A percentile compares a stretch with the other conserved stretches of the same genome.
Evolutionary conservation across 2,329 filamentous ascomycete species (phyloP).

Genomic region (Microdochium trichocladiopsis): DNA sequence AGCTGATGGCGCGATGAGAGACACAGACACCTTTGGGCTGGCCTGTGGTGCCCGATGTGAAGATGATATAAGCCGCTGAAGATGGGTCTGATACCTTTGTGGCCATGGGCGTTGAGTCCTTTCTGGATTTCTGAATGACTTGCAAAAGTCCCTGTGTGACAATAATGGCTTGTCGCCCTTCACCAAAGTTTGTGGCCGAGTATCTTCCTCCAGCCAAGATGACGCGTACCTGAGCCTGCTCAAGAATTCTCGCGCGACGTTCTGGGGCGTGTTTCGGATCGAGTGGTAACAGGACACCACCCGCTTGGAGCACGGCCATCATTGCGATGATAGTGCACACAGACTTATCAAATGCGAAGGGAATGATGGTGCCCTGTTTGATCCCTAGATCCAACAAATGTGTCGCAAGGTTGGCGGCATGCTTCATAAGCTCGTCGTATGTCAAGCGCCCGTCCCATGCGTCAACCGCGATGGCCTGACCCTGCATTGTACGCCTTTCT

Average conservation of each 20-base stretch:
- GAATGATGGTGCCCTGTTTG: constrained; percentile 3
- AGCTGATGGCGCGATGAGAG: constrained; percentile 7
- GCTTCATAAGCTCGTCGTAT: not conserved
- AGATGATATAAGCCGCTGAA: constrained; percentile 27
- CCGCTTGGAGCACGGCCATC: constrained; percentile 10
- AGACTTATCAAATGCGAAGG: constrained; percentile 8
- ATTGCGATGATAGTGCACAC: constrained; percentile 6
- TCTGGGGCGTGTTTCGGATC: constrained; percentile 7
- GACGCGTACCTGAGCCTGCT: not conserved
- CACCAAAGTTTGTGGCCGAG: not conserved
- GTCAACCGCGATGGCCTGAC: not conserved
- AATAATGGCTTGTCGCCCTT: not conserved
- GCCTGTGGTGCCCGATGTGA: constrained; percentile 41
- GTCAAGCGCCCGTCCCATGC: constrained; percentile 1
- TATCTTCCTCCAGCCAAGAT: not conserved
- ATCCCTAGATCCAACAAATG: not conserved
- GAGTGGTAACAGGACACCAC: constrained; percentile 12
- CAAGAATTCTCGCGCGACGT: constrained; percentile 1
- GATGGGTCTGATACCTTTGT: not conserved
- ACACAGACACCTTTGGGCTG: constrained; percentile 36
- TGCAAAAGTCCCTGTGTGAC: not conserved
- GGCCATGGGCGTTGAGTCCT: not conserved
- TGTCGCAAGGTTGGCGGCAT: not conserved
- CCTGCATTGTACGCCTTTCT: too few relatives aligned
- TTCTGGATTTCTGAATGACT: not conserved